phyloP scores from a whole-genome alignment of 805 yeast genomes.

The Metschnikowia colocasiae region DNA sequence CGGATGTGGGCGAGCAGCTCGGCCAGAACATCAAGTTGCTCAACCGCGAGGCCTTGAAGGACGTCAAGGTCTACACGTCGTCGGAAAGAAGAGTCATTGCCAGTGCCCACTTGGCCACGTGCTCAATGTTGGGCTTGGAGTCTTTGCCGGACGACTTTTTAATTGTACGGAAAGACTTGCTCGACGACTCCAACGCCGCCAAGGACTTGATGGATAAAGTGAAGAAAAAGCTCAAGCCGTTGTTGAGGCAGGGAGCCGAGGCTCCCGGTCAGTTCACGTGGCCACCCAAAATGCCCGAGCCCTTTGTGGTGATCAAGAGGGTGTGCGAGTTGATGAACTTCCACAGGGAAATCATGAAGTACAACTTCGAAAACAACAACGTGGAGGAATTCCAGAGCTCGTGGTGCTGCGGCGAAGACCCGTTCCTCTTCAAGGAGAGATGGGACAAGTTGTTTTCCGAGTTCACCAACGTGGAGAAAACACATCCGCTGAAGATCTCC shows the following conservation, averaged over 20 bases:
- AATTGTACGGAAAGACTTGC: constrained; percentile 78
- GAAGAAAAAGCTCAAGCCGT: constrained; percentile 90
- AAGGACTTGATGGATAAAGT: constrained; percentile 97
- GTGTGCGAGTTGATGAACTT: constrained; percentile 95
- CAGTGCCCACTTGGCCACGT: constrained; percentile 83
- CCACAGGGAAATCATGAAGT: constrained; percentile 78
- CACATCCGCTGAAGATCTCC: constrained; percentile 94
- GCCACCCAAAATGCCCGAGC: constrained; percentile 99
- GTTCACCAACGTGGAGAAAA: constrained; percentile 88
- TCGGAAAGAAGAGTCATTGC: constrained; percentile 94
- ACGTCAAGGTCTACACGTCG: constrained; percentile 83
- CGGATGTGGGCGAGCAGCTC: constrained; percentile 92
- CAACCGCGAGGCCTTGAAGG: constrained; percentile 78
- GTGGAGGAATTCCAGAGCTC: constrained; percentile 64
- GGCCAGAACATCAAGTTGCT: constrained; percentile 86
- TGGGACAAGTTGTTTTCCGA: constrained; percentile 97
- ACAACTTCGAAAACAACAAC: constrained; percentile 67
- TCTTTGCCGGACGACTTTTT: constrained; percentile 70
- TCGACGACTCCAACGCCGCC: constrained; percentile 97
- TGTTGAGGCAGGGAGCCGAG: constrained; percentile 90
- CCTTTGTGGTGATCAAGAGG: constrained; percentile 86
- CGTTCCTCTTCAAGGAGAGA: constrained; percentile 82
- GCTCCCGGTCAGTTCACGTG: constrained; percentile 98
- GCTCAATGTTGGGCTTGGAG: constrained; percentile 67
- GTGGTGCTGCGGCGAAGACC: constrained; percentile 98